These are phyloP conservation scores for Camelina neglecta DNA, from an alignment of 345 rosid genomes.

Conservation along the genomic window DNA sequence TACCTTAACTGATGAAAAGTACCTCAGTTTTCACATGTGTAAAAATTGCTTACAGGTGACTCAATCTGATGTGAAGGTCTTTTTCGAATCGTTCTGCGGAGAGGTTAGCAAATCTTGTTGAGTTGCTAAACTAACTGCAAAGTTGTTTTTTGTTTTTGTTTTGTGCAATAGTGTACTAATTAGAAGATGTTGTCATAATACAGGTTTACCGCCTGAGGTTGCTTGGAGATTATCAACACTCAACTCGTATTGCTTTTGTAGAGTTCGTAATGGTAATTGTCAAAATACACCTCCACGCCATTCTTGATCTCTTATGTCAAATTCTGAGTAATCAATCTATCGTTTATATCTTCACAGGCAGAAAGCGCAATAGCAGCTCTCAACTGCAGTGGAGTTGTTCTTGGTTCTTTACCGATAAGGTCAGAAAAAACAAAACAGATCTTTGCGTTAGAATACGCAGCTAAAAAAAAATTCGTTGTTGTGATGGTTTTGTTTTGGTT, in stretches of 20 bases:
- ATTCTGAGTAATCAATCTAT: slow-evolving; percentile 1
- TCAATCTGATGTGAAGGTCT: slow-evolving; percentile 71
- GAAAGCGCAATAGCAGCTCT: slow-evolving; percentile 98
- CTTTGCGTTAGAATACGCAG: slow-evolving; percentile 14
- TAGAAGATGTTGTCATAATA: slow-evolving; percentile 28
- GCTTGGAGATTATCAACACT: slow-evolving; percentile 81
- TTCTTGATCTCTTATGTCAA: background rate
- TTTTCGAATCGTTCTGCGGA: slow-evolving; percentile 76
- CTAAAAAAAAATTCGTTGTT: background rate
- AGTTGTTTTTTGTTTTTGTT: background rate
- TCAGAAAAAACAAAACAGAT: slow-evolving; percentile 33
- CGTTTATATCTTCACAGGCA: slow-evolving; percentile 54
- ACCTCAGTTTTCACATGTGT: slow-evolving; percentile 7
- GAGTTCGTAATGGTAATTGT: slow-evolving; percentile 69
- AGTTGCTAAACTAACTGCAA: background rate
- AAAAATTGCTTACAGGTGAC: slow-evolving; percentile 52
- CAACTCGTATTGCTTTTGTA: slow-evolving; percentile 86
- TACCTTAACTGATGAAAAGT: background rate
- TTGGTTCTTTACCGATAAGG: slow-evolving; percentile 94
- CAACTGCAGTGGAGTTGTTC: slow-evolving; percentile 90
- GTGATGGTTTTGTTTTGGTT: slow-evolving; percentile 13
- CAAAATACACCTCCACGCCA: background rate
- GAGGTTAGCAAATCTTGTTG: slow-evolving; percentile 51
- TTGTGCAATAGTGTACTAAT: background rate
- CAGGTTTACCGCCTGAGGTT: slow-evolving; percentile 84